Percentiles rank a stretch among this genome's conserved stretches.
Conservation (phyloP, 108 stramenopile species). For the Skeletonema potamos region DNA sequence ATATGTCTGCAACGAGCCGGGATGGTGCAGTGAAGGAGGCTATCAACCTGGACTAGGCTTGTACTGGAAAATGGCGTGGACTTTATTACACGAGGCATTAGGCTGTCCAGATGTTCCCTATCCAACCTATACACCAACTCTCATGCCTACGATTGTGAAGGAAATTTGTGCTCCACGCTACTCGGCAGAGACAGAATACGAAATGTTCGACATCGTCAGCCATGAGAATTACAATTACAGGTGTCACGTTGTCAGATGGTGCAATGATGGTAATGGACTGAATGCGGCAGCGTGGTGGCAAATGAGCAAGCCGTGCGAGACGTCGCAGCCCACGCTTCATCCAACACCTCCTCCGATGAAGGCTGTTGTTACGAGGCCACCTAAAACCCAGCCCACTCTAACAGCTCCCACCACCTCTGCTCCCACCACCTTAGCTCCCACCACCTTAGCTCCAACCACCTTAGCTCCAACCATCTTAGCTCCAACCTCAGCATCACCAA, state of each 20-base stretch:
- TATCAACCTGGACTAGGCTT: conserved; percentile 12
- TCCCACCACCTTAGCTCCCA: no score
- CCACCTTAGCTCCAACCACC: no score
- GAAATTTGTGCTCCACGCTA: no score
- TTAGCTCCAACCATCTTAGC: no score
- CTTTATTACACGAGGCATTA: background rate
- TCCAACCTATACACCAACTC: no score
- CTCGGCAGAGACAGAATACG: no score
- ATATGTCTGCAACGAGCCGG: background rate
- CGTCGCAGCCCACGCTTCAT: background rate
- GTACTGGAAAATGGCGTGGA: conserved; percentile 24
- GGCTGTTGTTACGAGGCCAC: no score
- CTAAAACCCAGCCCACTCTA: no score
- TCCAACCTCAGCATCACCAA: background rate
- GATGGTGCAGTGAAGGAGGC: conserved; percentile 4
- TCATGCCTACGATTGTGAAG: no score
- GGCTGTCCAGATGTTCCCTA: background rate
- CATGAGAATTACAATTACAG: conserved; percentile 5
- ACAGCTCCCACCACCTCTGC: no score
- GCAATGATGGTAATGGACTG: conserved; percentile 3
- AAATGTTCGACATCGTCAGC: background rate
- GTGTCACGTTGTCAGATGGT: background rate
- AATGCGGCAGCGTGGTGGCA: conserved; percentile 4
- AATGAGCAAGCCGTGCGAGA: background rate
- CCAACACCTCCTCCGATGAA: background rate